A percentile compares a stretch with the other conserved stretches of the same genome.
phyloP scores from a whole-genome alignment of 768 basidiomycete genomes.

The Myochromella boudieri region DNA sequence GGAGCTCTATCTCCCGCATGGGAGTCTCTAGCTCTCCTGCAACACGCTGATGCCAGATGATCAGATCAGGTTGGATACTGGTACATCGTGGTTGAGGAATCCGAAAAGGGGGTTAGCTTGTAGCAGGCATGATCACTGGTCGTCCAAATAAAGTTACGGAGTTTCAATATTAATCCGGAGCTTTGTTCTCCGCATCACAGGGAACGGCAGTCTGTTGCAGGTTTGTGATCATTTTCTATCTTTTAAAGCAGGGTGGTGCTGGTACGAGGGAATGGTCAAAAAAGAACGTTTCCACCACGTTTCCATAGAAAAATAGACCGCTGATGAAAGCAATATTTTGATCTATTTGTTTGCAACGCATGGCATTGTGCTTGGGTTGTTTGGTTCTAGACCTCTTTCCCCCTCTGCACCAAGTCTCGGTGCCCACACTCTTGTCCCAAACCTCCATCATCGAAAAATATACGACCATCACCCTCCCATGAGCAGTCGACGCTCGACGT shows the following conservation, averaged over 20 bases:
- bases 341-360: constrained; percentile 36
- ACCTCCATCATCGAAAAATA: constrained; percentile 23
- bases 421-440: constrained; percentile 27
- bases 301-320: neutral
- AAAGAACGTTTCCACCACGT: neutral
- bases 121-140: too few relatives aligned
- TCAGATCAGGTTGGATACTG: too few relatives aligned
- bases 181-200: constrained; percentile 11
- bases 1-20: too few relatives aligned
- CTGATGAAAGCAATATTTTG: constrained; percentile 1
- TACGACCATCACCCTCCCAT: constrained; percentile 15
- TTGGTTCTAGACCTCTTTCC: constrained; percentile 35
- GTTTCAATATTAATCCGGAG: constrained; percentile 20
- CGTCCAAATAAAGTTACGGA: constrained; percentile 32
- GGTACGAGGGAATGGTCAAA: neutral
- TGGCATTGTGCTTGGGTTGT: constrained; percentile 42
- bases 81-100: too few relatives aligned
- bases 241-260: neutral
- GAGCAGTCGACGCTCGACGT: constrained; percentile 25
- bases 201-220: neutral
- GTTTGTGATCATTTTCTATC: neutral
- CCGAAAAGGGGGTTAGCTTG: constrained; percentile 9
- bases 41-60: constrained; percentile 1
- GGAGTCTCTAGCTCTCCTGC: too few relatives aligned
- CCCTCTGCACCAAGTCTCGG: constrained; percentile 33